Evolutionary conservation across 768 basidiomycete species (phyloP), one percentile per base, ranked within the genome.

Genomic region (Leccinum olivaceopallidum): DNA sequence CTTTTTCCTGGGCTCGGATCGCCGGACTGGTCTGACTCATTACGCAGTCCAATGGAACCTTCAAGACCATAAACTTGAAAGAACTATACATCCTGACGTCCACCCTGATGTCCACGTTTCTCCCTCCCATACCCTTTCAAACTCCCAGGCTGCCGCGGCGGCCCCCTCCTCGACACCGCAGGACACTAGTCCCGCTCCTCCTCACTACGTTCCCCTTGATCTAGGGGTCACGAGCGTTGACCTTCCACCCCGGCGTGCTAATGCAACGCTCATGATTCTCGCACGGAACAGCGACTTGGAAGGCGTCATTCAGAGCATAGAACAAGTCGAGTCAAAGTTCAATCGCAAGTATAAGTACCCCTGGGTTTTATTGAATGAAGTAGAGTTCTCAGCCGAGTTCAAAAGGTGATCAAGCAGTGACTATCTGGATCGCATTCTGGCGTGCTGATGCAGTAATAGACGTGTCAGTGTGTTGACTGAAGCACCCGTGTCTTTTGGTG

Each of bases 331-430:
- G 61, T 77, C 81, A 48, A 73, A 80, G 16, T 88, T 87, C 65
- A 89, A 89, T 68, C 71, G 77, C 44, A 79, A 79, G 65, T 84
- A 74, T 61, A 72, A 79, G 42, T 89, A 89, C 64, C 84, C 85
- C 5, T 88, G 83, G 75, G 80, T 86, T 12, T 81, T 89, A 65
- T 71, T 89, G 37, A 88, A 88, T 61, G 86, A 89, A 10, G 83
- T 76, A 59, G 76, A 78, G 1, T 88, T 88, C 65, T 75, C 78
- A 18, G 76, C 80, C 9, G 78, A 81, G 6, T 87, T 88, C 75
- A 84, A 79, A 65, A 70, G 69, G 78, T 78, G 56, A 37, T 71
- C 60, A 22, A 58, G 34, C 9, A 13, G 6, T n/a, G n/a, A 5
- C 14, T 9, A 34, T 39, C 5, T 13, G 26, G 20, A 30, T 18